A percentile compares a stretch with the other conserved stretches of the same genome.
These are phyloP conservation scores for Piper betle DNA, from an alignment of 164 flowering plant genomes.

Conservation along the genomic window DNA sequence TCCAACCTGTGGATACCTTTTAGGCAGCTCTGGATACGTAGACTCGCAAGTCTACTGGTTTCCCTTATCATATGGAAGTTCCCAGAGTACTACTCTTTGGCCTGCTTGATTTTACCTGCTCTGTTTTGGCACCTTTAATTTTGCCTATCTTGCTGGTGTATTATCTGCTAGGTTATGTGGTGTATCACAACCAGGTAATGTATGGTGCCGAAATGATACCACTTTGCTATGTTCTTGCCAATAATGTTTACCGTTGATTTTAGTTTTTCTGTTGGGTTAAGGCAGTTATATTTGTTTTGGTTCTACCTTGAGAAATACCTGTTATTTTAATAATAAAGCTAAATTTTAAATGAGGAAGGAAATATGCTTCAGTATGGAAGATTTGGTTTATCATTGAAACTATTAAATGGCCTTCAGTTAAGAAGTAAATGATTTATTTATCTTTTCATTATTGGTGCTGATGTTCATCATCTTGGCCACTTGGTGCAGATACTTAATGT, in stretches of 20 bases:
- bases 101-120: conserved; percentile 75
- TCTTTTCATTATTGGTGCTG: not conserved
- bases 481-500: conserved; percentile 71
- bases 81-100: conserved; percentile 78
- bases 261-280: too few relatives aligned
- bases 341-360: too few relatives aligned
- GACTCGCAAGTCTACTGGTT: conserved; percentile 45
- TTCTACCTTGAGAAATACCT: too few relatives aligned
- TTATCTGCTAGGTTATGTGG: conserved; percentile 62
- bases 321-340: too few relatives aligned
- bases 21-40: conserved; percentile 72
- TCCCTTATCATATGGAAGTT: conserved; percentile 85
- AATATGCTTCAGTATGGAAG: too few relatives aligned
- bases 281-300: too few relatives aligned
- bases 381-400: too few relatives aligned
- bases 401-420: not conserved
- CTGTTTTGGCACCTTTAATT: conserved; percentile 76
- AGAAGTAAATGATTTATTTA: too few relatives aligned
- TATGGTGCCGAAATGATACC: not conserved
- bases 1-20: conserved; percentile 75
- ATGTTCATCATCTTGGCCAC: not conserved
- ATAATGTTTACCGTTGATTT: too few relatives aligned
- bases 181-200: conserved; percentile 74
- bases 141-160: conserved; percentile 76
- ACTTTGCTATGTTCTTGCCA: not conserved